Evolutionary conservation across 805 yeast species (phyloP).

Genomic region (Lipomyces anomalus): DNA sequence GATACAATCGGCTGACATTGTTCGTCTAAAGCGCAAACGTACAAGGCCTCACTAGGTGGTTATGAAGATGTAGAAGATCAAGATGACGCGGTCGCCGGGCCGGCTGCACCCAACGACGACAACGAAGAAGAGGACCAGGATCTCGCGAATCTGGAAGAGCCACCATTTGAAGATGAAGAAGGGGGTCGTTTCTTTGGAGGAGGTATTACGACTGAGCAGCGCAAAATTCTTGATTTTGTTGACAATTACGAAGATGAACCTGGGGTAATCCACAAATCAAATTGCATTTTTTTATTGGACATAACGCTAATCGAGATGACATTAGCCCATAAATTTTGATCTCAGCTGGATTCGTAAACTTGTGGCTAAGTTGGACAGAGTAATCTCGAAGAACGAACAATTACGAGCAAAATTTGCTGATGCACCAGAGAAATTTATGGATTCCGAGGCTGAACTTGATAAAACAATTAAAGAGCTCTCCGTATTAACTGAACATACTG

Average conservation of each 20-base stretch:
- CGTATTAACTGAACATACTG: slow-evolving; percentile 16
- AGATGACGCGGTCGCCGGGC: neutral
- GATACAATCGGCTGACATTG: neutral
- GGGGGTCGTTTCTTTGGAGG: slow-evolving; percentile 27
- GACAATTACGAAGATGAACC: slow-evolving; percentile 12
- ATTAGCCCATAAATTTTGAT: slow-evolving; percentile 15
- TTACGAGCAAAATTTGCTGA: slow-evolving; percentile 20
- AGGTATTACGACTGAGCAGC: slow-evolving; percentile 22
- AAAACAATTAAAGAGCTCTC: slow-evolving; percentile 15
- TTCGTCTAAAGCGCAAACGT: slow-evolving; percentile 4
- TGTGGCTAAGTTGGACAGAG: slow-evolving; percentile 13
- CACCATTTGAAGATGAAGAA: slow-evolving; percentile 20
- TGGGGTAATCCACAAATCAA: too few species aligned
- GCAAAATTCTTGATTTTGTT: slow-evolving; percentile 21
- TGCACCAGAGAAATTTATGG: slow-evolving; percentile 22
- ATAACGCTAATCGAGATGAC: neutral
- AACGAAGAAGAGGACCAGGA: too few species aligned
- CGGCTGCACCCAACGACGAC: neutral
- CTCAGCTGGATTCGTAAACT: slow-evolving; percentile 16
- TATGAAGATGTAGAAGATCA: slow-evolving; percentile 2
- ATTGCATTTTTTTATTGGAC: neutral
- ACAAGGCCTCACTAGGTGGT: slow-evolving; percentile 5
- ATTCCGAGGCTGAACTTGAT: slow-evolving; percentile 25
- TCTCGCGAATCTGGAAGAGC: slow-evolving; percentile 1
- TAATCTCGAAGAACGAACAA: slow-evolving; percentile 17